phyloP scores from a whole-genome alignment of 768 basidiomycete genomes.

The Lentinula aciculospora region DNA sequence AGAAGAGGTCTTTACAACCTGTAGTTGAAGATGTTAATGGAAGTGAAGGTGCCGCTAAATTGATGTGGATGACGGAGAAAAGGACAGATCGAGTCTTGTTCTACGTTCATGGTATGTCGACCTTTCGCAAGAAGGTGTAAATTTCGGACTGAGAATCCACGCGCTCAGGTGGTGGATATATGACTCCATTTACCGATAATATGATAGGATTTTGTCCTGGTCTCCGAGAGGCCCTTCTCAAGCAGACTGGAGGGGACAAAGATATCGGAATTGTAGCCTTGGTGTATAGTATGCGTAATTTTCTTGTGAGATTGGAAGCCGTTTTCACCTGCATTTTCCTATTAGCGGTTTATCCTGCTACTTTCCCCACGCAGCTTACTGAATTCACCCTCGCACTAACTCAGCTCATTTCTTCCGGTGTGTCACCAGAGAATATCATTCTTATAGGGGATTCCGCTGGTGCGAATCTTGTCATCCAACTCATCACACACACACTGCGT shows the following conservation, averaged over 20 bases:
- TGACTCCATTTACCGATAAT: constrained; percentile 17
- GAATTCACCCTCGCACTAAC: constrained; percentile 22
- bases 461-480: constrained; percentile 22
- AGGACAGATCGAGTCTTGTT: constrained; percentile 25
- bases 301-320: not conserved
- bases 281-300: constrained; percentile 21
- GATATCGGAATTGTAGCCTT: constrained; percentile 23
- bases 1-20: constrained; percentile 11
- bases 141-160: not conserved
- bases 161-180: constrained; percentile 25
- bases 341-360: constrained; percentile 19
- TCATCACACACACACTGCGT: constrained; percentile 27
- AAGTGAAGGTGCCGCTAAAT: constrained; percentile 15
- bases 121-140: not conserved
- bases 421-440: constrained; percentile 25
- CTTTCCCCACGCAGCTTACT: constrained; percentile 24
- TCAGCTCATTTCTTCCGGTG: constrained; percentile 22
- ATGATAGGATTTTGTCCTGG: constrained; percentile 23
- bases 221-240: constrained; percentile 18
- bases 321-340: not conserved
- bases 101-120: constrained; percentile 17
- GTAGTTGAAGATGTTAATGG: constrained; percentile 20
- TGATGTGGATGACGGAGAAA: constrained; percentile 28
- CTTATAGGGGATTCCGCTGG: constrained; percentile 31
- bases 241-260: constrained; percentile 10